Base-by-base conservation (phyloP, 805 yeast species). In the Suhomyces prunicola region DNA sequence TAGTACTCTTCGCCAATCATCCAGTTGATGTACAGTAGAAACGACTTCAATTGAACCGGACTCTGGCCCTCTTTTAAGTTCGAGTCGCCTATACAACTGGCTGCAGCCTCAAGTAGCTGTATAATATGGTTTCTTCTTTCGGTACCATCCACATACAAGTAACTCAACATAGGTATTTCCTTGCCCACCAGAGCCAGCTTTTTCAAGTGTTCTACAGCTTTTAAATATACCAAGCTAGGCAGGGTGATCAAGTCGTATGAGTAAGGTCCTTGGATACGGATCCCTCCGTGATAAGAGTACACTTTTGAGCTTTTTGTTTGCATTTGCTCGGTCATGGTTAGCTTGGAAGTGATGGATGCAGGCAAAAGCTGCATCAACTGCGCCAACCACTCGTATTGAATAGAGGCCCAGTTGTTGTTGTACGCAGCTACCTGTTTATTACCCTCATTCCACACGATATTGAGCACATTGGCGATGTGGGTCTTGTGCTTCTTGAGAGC, bases 311-410 rank as follows among this genome's bases (percentile, higher is more conserved):
- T 31, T 17, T 22, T 46, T 31, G 26, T 17, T 8, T 19, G 31
- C 5, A 10, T 29, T 33, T 4, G 22, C 9, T 19, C 24, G n/a
- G 49, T 6, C 8, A 47, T 13, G 4, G 23, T 44, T 17, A 36
- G 17, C 6, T 26, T 31, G 17, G 44, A 41, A 8, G 36, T 17
- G 22, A 48, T 48, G 4, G 57, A 78, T 10, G 61, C 57, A 0
- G 88, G 88, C 1, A 81, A 71, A n/a, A 67, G 50, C 8, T 71
- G 76, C 49, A 84, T 68, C 15, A 87, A 64, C 52, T 85, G 81
- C 0, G 87, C 90, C 10, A 88, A 69, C 84, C 87, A 80, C 42
- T 82, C 78, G 57, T 82, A 79, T 61, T 88, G 96, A n/a, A 70
- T 62, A 0, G 85, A 78, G 9, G 77, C 60, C 96, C 96, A 88